A percentile compares a stretch with the other conserved stretches of the same genome.
Evolutionary conservation across 441 rosid genomes (phyloP).

Genomic region (Hura crepitans): DNA sequence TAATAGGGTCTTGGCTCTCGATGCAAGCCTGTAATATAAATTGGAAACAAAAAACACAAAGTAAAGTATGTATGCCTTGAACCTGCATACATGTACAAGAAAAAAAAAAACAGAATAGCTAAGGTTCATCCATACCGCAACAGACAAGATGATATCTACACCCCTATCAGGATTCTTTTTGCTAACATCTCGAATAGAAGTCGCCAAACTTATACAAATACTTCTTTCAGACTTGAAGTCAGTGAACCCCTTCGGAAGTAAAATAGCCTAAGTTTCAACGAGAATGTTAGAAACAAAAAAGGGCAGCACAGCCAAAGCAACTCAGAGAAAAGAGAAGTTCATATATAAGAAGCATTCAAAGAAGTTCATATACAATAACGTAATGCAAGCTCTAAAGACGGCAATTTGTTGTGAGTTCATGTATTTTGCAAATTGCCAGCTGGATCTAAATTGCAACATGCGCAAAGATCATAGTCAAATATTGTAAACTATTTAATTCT

Average conservation of each 20-base stretch:
- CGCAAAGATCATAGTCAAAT: background rate
- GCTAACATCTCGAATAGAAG: constrained; percentile 79
- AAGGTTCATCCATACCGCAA: constrained; percentile 57
- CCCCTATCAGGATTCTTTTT: constrained; percentile 90
- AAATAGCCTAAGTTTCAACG: constrained; percentile 48
- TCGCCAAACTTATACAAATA: constrained; percentile 74
- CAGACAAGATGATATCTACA: constrained; percentile 89
- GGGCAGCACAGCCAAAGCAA: constrained; percentile 12
- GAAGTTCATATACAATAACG: background rate
- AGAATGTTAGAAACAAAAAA: constrained; percentile 24
- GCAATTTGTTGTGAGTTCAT: background rate
- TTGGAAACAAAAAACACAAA: background rate
- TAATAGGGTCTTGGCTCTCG: constrained; percentile 61
- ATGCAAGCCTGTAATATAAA: constrained; percentile 67
- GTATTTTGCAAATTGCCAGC: background rate
- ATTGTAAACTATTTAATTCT: constrained; percentile 4
- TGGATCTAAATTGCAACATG: background rate
- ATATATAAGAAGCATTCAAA: background rate
- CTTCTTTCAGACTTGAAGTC: constrained; percentile 57
- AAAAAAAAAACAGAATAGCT: constrained; percentile 22
- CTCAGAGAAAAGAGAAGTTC: constrained; percentile 4
- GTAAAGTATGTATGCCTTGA: constrained; percentile 13
- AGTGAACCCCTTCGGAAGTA: constrained; percentile 54
- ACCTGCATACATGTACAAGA: constrained; percentile 17
- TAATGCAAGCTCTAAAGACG: background rate